Base-by-base conservation (phyloP, 345 rosid genomes). In the Corchorus olitorius region DNA sequence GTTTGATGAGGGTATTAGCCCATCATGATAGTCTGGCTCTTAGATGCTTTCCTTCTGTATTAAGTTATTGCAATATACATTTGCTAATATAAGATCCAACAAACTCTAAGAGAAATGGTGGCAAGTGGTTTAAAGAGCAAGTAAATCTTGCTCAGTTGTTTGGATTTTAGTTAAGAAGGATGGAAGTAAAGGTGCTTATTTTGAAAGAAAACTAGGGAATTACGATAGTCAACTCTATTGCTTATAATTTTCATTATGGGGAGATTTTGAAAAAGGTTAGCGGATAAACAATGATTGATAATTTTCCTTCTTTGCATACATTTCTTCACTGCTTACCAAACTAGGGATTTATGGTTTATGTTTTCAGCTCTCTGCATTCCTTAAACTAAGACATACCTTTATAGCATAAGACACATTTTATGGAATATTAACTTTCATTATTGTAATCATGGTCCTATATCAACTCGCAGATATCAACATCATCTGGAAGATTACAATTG, bases 401-500 rank as follows among this genome's bases (percentile, higher is more conserved):
- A 20, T 73, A 12, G 72, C 54, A 75, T 76, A 71, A 20, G 67
- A 60, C 61, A 66, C 33, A 17, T 58, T 55, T 46, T 37, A 61
- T 70, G 74, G 80, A 65, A 64, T 37, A 16, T 62, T 33, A 65
- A 20, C 50, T 72, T 52, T 39, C 49, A 13, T 35, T 33, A 45
- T 34, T 71, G 50, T 84, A 48, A 84, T 74, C 6, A 55, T 72
- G 65, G 60, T 64, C 63, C 74, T 19, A 41, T 80, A 33, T 76
- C 78, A 65, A 73, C 39, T 60, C 27, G 14, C 83, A 89, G 98
- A 76, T 88, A 69, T 89, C 88, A 76, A 80, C 87, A 59, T 78
- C 85, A 74, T 87, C 92, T 64, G 97, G 96, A 88, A 89, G 87
- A 81, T 80, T 93, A 75, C 97, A 92, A 83, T 76, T 95, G 71